phyloP scores from a whole-genome alignment of 2,329 filamentous ascomycete species.

The Blastomyces gilchristii region DNA sequence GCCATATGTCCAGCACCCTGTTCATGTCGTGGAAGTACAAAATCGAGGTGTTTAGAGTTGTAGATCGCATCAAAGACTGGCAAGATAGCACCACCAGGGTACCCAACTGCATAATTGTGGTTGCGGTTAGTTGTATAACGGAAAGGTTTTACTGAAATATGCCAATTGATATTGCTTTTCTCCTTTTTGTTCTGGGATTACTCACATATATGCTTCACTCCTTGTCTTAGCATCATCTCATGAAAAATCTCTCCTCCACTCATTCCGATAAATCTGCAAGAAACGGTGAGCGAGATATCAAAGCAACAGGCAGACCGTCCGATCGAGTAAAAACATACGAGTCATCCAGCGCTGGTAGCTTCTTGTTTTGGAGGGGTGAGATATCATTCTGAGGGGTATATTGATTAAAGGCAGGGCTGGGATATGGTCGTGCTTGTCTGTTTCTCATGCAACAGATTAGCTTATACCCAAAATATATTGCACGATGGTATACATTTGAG shows the following conservation, averaged over 20 bases:
- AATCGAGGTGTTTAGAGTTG: conserved; percentile 94
- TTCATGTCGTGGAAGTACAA: conserved; percentile 90
- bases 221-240: conserved; percentile 94
- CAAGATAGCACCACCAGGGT: conserved; percentile 90
- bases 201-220: conserved; percentile 89
- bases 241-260: conserved; percentile 95
- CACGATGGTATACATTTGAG: background rate
- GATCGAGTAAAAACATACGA: conserved; percentile 48
- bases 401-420: conserved; percentile 51
- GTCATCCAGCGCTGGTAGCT: conserved; percentile 60
- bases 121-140: background rate
- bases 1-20: conserved; percentile 99
- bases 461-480: background rate
- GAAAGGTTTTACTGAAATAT: background rate
- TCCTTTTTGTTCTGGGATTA: conserved; percentile 22
- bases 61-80: conserved; percentile 98
- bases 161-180: background rate
- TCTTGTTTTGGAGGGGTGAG: conserved; percentile 54
- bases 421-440: conserved; percentile 48
- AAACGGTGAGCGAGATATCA: background rate
- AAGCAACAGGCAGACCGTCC: background rate
- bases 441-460: conserved; percentile 9
- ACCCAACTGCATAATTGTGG: conserved; percentile 52
- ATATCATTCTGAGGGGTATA: conserved; percentile 50
- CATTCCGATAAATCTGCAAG: conserved; percentile 72